Evolutionary conservation across 1,284 basidiomycete species (phyloP), one percentile per base, ranked within the genome.

Genomic region (Malassezia arunalokei): DNA sequence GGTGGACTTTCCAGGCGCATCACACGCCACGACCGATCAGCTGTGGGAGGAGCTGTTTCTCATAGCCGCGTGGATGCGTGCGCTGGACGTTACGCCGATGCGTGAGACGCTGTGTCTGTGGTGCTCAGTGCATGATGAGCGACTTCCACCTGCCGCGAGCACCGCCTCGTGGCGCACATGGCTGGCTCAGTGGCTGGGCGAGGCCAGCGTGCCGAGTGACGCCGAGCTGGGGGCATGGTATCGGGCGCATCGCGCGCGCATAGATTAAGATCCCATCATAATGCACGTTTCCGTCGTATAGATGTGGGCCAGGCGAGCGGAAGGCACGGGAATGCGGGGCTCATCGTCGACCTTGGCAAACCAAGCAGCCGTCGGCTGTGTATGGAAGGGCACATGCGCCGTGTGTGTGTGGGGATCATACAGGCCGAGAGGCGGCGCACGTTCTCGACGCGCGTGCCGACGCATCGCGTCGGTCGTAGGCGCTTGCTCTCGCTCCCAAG

Each of bases 351-450:
- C 33, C 45, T 64, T 62, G 31, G 58, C 54, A 8, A 60, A 31
- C 0, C 38, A 28, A 1, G 67, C 65, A 27, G 52, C 52, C 1
- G 46, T 52, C 1, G 69, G 66, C 56, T 72, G 69, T 2, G 66
- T 65, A 40, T 54, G 40, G 1, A 51, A 31, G 15, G 58, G 52
- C 33, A 65, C 59, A 45, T 70, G 67, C 24, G 63, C 54, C 14
- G 58, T 43, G 49, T 68, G 61, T 17, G 70, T 73, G 29, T 62
- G 55, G 27, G 70, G 70, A 39, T 73, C 70, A 54, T 66, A 71
- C 15, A 73, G 49, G 37, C 68, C 70, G 8, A 71, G 41, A 4
- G 68, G 67, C 9, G 66, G 64, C n/a, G 58, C 57, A 14, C 46
- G 47, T n/a, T 47, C 57, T 32, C 58, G 59, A 40, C 58, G 54